A percentile compares a stretch with the other conserved stretches of the same genome.
These are phyloP conservation scores for Sporobolomyces roseus DNA, from an alignment of 768 basidiomycete genomes.

Conservation along the genomic window DNA sequence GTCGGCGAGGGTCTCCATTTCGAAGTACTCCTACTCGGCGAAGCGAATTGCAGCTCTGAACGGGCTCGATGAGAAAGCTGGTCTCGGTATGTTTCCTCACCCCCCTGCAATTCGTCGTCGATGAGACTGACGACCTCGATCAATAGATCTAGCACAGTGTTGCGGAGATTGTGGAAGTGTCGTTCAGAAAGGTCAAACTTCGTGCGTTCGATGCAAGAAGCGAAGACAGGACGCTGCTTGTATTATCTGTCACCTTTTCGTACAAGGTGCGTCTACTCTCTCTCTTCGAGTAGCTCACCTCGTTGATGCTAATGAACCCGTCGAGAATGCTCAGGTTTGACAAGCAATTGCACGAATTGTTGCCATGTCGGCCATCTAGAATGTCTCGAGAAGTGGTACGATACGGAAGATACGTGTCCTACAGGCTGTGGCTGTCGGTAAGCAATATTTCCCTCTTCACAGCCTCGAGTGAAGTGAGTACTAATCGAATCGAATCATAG, in stretches of 20 bases:
- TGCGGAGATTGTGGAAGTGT: constrained; percentile 14
- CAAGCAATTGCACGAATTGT: constrained; percentile 32
- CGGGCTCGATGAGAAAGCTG: constrained; percentile 17
- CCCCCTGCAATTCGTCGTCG: background rate
- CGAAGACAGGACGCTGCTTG: constrained; percentile 12
- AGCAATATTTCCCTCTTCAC: background rate
- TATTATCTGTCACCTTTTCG: constrained; percentile 32
- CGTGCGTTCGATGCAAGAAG: constrained; percentile 13
- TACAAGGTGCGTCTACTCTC: constrained; percentile 8
- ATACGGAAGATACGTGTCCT: constrained; percentile 11
- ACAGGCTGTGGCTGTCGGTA: constrained; percentile 38
- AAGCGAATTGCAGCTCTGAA: constrained; percentile 7
- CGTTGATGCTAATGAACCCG: too few relatives aligned
- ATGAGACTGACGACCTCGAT: background rate
- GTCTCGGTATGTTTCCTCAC: constrained; percentile 17
- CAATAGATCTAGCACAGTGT: constrained; percentile 8
- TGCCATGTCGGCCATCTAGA: constrained; percentile 36
- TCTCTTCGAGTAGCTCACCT: background rate
- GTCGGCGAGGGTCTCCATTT: background rate
- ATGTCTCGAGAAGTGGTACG: constrained; percentile 31
- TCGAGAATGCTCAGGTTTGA: constrained; percentile 29
- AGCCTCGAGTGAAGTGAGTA: background rate
- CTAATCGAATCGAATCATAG: background rate
- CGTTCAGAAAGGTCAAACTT: background rate
- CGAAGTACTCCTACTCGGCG: background rate